These are phyloP conservation scores for Fonsecaea erecta DNA, from an alignment of 2,329 filamentous ascomycete genomes.

Conservation along the genomic window DNA sequence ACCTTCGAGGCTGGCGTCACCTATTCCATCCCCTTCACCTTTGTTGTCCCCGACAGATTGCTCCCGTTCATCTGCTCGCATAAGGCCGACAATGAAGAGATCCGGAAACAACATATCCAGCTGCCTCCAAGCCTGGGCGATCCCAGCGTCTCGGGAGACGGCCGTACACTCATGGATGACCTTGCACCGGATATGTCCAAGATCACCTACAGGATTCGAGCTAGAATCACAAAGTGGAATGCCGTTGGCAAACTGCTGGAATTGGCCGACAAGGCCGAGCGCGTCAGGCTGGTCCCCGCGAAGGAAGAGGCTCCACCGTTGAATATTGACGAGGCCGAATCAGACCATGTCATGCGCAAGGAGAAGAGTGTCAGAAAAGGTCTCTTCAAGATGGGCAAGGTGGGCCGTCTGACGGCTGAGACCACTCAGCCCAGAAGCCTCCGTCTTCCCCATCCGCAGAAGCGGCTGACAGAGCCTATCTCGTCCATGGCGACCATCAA, in stretches of 20 bases:
- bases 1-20: constrained; percentile 59
- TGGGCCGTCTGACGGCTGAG: constrained; percentile 62
- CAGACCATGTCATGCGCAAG: constrained; percentile 58
- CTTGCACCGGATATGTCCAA: constrained; percentile 66
- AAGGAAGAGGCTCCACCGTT: constrained; percentile 65
- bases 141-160: constrained; percentile 56
- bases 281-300: constrained; percentile 64
- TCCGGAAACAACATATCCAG: constrained; percentile 61
- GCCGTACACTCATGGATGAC: constrained; percentile 61
- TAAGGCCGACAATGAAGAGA: constrained; percentile 53
- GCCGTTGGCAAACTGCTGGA: constrained; percentile 52
- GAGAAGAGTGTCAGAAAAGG: constrained; percentile 67
- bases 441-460: constrained; percentile 51
- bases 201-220: constrained; percentile 62
- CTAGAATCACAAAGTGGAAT: constrained; percentile 51
- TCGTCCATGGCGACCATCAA: constrained; percentile 61
- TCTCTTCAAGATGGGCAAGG: constrained; percentile 59
- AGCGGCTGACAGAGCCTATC: constrained; percentile 47
- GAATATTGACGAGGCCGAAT: constrained; percentile 50
- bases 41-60: constrained; percentile 65
- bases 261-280: constrained; percentile 56
- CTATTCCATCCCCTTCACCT: constrained; percentile 67
- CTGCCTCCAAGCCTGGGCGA: constrained; percentile 68
- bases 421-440: constrained; percentile 64
- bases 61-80: constrained; percentile 65